phyloP scores from a whole-genome alignment of 208 protist species.

The Borovskyia barvae region DNA sequence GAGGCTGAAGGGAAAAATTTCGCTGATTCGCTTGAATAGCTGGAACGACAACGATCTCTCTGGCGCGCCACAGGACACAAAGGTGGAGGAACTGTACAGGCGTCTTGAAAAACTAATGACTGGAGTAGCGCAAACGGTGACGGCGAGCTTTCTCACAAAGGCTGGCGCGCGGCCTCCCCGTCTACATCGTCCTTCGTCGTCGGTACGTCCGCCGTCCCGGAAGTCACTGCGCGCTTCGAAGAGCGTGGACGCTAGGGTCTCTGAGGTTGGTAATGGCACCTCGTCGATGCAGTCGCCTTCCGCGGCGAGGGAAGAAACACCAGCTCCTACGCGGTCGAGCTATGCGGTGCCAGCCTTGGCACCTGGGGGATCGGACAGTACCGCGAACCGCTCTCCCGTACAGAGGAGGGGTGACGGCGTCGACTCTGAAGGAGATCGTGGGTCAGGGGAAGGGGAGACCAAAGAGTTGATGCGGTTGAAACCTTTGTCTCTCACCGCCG shows the following conservation, averaged over 20 bases:
- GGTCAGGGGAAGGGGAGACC: too few species aligned
- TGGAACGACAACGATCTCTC: conserved; percentile 51
- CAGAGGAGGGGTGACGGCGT: too few species aligned
- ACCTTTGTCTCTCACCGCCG: too few species aligned
- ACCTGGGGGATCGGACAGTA: too few species aligned
- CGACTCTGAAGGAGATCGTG: too few species aligned
- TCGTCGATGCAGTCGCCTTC: neutral
- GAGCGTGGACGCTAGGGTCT: neutral
- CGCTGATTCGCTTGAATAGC: conserved; percentile 45
- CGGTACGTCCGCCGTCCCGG: neutral
- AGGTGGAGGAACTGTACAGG: conserved; percentile 42
- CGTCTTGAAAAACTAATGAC: conserved; percentile 34
- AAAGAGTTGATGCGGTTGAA: conserved; percentile 2
- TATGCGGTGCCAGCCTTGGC: too few species aligned
- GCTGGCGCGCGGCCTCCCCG: conserved; percentile 24
- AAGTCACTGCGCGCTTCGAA: neutral
- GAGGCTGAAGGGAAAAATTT: conserved; percentile 23
- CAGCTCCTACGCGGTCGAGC: too few species aligned
- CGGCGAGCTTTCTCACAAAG: conserved; percentile 48
- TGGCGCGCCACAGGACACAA: conserved; percentile 50
- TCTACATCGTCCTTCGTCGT: neutral
- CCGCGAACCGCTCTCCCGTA: too few species aligned
- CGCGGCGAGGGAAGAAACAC: neutral
- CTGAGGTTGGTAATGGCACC: neutral
- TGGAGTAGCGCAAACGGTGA: conserved; percentile 58